These are phyloP conservation scores for Termitomyces sp. DNA, from an alignment of 768 basidiomycete genomes.

Conservation along the genomic window DNA sequence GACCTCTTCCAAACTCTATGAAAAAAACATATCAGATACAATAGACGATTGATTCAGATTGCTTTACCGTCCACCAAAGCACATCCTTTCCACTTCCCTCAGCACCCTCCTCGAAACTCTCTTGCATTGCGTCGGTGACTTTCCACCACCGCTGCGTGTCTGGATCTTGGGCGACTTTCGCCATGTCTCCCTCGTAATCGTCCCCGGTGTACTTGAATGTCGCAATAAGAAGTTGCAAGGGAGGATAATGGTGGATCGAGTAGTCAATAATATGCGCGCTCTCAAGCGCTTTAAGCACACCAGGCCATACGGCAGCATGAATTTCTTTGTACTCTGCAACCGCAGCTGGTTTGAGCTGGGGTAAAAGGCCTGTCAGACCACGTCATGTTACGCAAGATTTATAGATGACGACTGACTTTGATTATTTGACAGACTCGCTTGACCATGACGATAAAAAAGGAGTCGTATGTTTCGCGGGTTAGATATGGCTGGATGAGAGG, in stretches of 20 bases:
- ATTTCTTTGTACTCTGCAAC: constrained; percentile 52
- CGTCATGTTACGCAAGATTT: background rate
- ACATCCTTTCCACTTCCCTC: constrained; percentile 62
- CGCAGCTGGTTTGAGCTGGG: constrained; percentile 51
- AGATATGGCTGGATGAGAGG: background rate
- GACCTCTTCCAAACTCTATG: constrained; percentile 57
- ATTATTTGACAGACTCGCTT: constrained; percentile 74
- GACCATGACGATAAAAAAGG: constrained; percentile 24
- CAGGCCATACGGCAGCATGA: constrained; percentile 66
- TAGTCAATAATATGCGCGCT: constrained; percentile 70
- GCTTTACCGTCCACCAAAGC: constrained; percentile 68
- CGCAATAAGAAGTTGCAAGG: constrained; percentile 67
- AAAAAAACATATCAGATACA: background rate
- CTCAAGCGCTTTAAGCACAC: constrained; percentile 60
- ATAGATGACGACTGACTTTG: constrained; percentile 38
- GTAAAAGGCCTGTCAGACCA: constrained; percentile 6
- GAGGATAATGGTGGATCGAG: constrained; percentile 68
- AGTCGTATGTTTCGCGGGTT: background rate
- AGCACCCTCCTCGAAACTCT: constrained; percentile 68
- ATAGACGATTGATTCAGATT: background rate
- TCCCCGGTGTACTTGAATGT: constrained; percentile 71
- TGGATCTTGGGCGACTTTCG: constrained; percentile 53
- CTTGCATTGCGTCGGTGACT: constrained; percentile 75
- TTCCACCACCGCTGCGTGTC: constrained; percentile 79
- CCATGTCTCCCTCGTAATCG: constrained; percentile 68